Percentiles rank a stretch among this genome's conserved stretches.
Conservation (phyloP, 2,329 filamentous ascomycete species). For the Fusarium heterosporum region DNA sequence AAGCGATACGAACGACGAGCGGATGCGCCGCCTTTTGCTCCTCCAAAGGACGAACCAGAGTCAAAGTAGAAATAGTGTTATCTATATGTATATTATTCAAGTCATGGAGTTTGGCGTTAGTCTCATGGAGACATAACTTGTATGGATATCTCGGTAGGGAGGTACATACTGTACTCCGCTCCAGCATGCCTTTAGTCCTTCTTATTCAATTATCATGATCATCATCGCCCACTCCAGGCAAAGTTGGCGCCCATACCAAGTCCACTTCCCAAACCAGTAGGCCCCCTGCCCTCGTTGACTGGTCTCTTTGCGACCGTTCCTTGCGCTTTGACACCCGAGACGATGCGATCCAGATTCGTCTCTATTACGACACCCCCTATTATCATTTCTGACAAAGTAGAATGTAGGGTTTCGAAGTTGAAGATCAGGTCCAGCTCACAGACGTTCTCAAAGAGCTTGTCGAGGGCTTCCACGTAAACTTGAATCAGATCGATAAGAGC, state of each 20-base stretch:
- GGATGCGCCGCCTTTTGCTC: slow-evolving; percentile 52
- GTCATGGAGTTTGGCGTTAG: slow-evolving; percentile 49
- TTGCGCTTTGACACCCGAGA: slow-evolving; percentile 83
- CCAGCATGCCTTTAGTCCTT: slow-evolving; percentile 14
- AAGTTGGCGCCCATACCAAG: slow-evolving; percentile 69
- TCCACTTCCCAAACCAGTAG: slow-evolving; percentile 60
- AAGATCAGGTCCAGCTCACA: slow-evolving; percentile 99
- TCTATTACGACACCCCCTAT: slow-evolving; percentile 95
- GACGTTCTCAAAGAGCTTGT: slow-evolving; percentile 96
- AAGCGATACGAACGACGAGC: slow-evolving; percentile 57
- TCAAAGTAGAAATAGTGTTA: slow-evolving; percentile 47
- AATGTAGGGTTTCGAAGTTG: slow-evolving; percentile 97
- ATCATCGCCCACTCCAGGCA: slow-evolving; percentile 62
- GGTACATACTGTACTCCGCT: slow-evolving; percentile 36
- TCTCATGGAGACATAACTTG: slow-evolving; percentile 37
- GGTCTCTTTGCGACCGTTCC: slow-evolving; percentile 83
- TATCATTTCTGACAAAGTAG: slow-evolving; percentile 91
- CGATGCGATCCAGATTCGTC: slow-evolving; percentile 88
- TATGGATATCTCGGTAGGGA: slow-evolving; percentile 43
- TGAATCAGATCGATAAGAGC: slow-evolving; percentile 97
- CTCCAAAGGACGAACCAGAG: slow-evolving; percentile 43
- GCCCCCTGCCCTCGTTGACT: slow-evolving; percentile 73
- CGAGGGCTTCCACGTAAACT: slow-evolving; percentile 95
- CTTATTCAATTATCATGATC: slow-evolving; percentile 16
- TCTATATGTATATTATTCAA: slow-evolving; percentile 45